These are phyloP conservation scores for Gentiana macrophylla DNA, from an alignment of 257 asterid genomes.

Conservation along the genomic window DNA sequence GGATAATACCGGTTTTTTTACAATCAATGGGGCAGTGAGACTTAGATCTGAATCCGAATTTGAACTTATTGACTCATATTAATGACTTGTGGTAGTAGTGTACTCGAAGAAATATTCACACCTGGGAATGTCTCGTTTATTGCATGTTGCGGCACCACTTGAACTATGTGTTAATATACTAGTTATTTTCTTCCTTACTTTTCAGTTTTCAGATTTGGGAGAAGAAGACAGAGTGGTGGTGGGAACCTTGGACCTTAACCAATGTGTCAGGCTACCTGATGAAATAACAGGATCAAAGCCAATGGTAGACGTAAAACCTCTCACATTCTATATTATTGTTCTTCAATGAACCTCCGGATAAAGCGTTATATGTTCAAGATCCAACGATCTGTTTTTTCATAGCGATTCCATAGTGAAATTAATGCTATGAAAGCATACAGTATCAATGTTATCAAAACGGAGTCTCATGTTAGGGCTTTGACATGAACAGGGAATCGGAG, in stretches of 20 bases:
- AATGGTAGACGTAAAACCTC: slow-evolving; percentile 32
- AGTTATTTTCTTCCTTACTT: background rate
- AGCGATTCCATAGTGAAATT: no score
- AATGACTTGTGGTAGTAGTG: background rate
- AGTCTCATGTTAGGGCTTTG: slow-evolving; percentile 1
- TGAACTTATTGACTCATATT: no score
- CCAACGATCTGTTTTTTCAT: no score
- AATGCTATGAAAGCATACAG: no score
- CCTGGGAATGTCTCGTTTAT: background rate
- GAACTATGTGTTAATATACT: background rate
- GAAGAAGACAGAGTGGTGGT: slow-evolving; percentile 68
- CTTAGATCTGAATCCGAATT: background rate
- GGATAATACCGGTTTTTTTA: no score
- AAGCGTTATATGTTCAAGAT: no score
- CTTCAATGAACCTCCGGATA: no score
- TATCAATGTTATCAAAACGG: no score
- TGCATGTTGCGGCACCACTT: background rate
- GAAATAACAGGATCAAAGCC: slow-evolving; percentile 75
- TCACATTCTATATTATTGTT: background rate
- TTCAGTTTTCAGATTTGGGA: slow-evolving; percentile 51
- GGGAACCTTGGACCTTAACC: slow-evolving; percentile 82
- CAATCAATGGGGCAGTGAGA: no score
- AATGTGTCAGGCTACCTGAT: slow-evolving; percentile 76
- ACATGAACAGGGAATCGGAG: slow-evolving; percentile 65
- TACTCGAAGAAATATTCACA: no score